These are phyloP conservation scores for Tuber borchii DNA, from an alignment of 495 filamentous ascomycete species.

Conservation along the genomic window DNA sequence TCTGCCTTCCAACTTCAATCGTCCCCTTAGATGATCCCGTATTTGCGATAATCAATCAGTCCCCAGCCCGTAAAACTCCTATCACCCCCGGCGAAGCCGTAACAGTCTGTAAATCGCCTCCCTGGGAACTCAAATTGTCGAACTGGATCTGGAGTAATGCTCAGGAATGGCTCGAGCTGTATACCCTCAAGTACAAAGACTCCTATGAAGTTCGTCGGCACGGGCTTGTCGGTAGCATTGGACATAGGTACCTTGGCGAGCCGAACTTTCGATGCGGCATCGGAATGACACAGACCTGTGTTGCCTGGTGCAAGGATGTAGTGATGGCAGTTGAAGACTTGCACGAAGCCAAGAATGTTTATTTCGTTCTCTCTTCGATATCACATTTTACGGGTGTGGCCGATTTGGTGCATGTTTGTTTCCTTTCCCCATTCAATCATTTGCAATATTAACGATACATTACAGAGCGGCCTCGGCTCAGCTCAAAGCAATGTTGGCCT, in stretches of 20 bases:
- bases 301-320: conserved; percentile 34
- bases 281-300: conserved; percentile 28
- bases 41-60: not conserved
- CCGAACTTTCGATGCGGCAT: conserved; percentile 30
- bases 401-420: conserved; percentile 30
- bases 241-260: conserved; percentile 31
- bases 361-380: conserved; percentile 28
- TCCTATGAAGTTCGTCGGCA: conserved; percentile 13
- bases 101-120: conserved; percentile 16
- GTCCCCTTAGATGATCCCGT: not conserved
- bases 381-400: conserved; percentile 27
- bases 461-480: conserved; percentile 19
- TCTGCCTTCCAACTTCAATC: not conserved
- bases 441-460: not conserved
- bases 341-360: conserved; percentile 31
- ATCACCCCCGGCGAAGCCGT: conserved; percentile 19
- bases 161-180: conserved; percentile 19
- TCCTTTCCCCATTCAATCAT: not conserved
- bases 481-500: conserved; percentile 33
- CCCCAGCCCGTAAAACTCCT: conserved; percentile 3
- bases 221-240: conserved; percentile 32
- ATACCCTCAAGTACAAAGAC: conserved; percentile 15
- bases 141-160: conserved; percentile 32
- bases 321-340: conserved; percentile 36
- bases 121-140: conserved; percentile 18